Percentiles rank a stretch among this genome's conserved stretches.
Evolutionary conservation across 208 protist genomes (phyloP).

Genomic region (Zelonia costaricensis): DNA sequence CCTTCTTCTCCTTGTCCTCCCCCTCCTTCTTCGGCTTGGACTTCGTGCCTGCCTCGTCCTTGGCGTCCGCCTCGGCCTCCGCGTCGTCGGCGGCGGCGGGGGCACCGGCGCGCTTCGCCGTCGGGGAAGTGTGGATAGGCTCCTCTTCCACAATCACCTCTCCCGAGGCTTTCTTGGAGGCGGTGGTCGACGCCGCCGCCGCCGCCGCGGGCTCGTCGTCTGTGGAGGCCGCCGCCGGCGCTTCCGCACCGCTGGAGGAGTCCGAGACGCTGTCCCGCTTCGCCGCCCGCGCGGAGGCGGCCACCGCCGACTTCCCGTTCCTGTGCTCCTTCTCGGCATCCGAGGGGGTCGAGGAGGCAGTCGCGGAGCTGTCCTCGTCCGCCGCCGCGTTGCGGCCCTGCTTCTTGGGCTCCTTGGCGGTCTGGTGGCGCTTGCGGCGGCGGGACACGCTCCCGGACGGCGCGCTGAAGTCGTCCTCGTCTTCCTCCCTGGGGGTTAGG

Average conservation of each 20-base stretch:
- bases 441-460: conserved; percentile 19
- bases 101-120: background rate
- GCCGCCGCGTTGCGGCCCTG: conserved; percentile 5
- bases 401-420: conserved; percentile 12
- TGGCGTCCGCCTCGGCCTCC: background rate
- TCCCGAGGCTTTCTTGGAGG: background rate
- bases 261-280: background rate
- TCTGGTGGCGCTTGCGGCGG: conserved; percentile 9
- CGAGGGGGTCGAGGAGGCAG: background rate
- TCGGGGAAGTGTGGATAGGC: conserved; percentile 6
- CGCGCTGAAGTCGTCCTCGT: conserved; percentile 23
- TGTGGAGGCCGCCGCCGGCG: background rate
- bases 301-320: background rate
- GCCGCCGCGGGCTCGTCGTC: background rate
- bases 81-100: background rate
- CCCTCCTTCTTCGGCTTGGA: background rate
- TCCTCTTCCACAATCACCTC: conserved; percentile 11
- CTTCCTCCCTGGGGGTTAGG: background rate
- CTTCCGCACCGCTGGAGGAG: background rate
- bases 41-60: background rate
- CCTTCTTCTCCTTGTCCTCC: conserved; percentile 3
- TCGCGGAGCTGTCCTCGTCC: background rate
- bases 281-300: background rate
- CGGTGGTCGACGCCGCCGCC: background rate
- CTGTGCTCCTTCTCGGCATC: conserved; percentile 1